Conservation (phyloP, 2,329 filamentous ascomycete species). For the Pezicula radicicola region DNA sequence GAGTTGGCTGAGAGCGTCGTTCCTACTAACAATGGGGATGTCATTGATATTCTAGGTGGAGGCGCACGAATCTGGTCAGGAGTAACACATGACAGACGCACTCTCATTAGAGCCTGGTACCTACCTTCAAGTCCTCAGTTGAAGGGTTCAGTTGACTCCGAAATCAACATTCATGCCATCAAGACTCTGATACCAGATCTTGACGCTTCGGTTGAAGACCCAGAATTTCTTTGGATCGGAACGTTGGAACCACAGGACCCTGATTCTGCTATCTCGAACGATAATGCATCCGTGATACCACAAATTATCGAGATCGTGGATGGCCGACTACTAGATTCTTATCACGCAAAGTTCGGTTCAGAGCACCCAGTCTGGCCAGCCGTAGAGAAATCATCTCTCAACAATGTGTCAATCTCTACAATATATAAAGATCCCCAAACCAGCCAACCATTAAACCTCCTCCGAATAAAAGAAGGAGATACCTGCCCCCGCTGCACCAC, state of each 20-base stretch:
- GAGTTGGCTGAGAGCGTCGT: slow-evolving; percentile 63
- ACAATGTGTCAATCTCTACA: slow-evolving; percentile 11
- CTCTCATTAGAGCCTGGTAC: slow-evolving; percentile 65
- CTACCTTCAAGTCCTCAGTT: not conserved
- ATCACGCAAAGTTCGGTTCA: slow-evolving; percentile 8
- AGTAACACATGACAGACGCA: slow-evolving; percentile 64
- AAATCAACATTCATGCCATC: slow-evolving; percentile 59
- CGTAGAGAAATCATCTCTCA: not conserved
- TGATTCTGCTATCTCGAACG: not conserved
- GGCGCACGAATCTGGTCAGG: slow-evolving; percentile 52
- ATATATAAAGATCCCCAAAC: slow-evolving; percentile 32
- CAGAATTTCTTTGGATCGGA: slow-evolving; percentile 47
- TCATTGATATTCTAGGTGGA: not conserved
- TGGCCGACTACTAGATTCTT: slow-evolving; percentile 23
- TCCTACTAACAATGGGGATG: not conserved
- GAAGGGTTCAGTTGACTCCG: slow-evolving; percentile 19
- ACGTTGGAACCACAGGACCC: not conserved
- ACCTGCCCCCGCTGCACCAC: slow-evolving; percentile 66
- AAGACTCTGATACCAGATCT: slow-evolving; percentile 65
- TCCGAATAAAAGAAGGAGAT: slow-evolving; percentile 66
- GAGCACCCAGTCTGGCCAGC: slow-evolving; percentile 17
- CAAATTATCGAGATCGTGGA: slow-evolving; percentile 37
- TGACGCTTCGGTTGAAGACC: slow-evolving; percentile 66
- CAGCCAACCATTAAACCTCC: slow-evolving; percentile 53
- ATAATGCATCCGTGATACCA: not conserved